Base-by-base conservation (phyloP, 495 filamentous ascomycete species). In the Podospora pseudoanserina region DNA sequence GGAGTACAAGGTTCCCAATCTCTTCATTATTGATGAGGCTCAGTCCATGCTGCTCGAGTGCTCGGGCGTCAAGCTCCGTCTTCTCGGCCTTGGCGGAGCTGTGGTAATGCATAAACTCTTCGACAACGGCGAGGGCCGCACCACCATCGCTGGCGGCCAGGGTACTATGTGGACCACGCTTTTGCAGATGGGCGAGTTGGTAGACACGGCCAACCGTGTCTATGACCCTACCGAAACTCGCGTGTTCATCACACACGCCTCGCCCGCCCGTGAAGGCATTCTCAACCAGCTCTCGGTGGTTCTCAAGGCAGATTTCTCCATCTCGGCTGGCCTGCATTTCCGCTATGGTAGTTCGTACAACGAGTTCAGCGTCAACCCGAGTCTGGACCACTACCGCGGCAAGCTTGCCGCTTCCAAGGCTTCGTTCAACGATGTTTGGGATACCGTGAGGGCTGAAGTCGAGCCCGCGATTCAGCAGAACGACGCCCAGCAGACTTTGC, bases 91-190 rank as follows among this genome's bases (percentile, higher is more conserved):
- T 62, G 96, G 96, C 64, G 95, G 96, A 71, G 96, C 96, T 0
- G 94, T 99, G 0, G 96, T 99, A 28, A 99, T 99, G 96, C 96
- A 99, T 83, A 99, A 99, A 84, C 87, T 99, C 9, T 99, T 99
- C 76, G 96, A 99, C 77, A 99, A 98, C 73, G 96, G 96, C 32
- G 96, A 99, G 74, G 96, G 96, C 64, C 88, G 93, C 77, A 99
- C 96, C 39, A 98, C 96, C 0, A 98, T 99, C 77, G 95, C 96
- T 27, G 96, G 96, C 74, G 96, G 96, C 27, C 96, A 98, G 78
- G 96, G 96, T 55, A 99, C 96, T 6, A 99, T 99, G 96, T 99
- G 96, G 96, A 98, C 96, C 9, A 99, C 96, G 1, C 81, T 99
- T 28, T 78, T 99, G 68, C 96, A 99, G 80, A 98, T 99, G 92